These are phyloP conservation scores for Macadamia integrifolia DNA, from an alignment of 164 flowering plant species.

Conservation along the genomic window DNA sequence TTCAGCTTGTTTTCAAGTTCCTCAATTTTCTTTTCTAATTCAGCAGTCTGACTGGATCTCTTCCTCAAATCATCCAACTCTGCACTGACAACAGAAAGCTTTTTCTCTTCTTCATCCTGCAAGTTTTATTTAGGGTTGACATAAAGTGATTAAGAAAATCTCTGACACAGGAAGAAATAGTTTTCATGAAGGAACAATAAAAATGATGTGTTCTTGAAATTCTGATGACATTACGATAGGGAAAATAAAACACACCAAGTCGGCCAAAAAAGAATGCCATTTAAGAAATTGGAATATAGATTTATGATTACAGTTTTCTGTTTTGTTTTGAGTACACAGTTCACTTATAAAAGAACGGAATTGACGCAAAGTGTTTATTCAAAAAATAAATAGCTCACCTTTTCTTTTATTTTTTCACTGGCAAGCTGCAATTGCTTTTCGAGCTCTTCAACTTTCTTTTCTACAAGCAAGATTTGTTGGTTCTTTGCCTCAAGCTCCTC, in stretches of 20 bases:
- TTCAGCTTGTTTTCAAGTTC: constrained; percentile 30
- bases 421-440: constrained; percentile 50
- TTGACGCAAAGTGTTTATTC: not conserved
- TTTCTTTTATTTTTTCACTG: constrained; percentile 38
- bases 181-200: not conserved
- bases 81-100: constrained; percentile 10
- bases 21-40: constrained; percentile 24
- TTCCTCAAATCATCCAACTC: constrained; percentile 25
- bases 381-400: constrained; percentile 27
- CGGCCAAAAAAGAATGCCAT: not conserved
- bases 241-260: not conserved
- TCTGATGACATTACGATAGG: not conserved
- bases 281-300: no score
- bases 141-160: not conserved
- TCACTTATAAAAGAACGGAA: no score
- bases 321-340: no score
- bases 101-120: constrained; percentile 23
- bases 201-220: not conserved
- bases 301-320: no score
- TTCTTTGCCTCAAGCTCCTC: constrained; percentile 64
- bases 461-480: constrained; percentile 35
- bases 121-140: constrained; percentile 2
- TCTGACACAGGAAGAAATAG: not conserved
- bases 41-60: constrained; percentile 19
- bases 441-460: constrained; percentile 57